Evolutionary conservation across 1,284 basidiomycete species (phyloP).

Genomic region (Agroathelia rolfsii): DNA sequence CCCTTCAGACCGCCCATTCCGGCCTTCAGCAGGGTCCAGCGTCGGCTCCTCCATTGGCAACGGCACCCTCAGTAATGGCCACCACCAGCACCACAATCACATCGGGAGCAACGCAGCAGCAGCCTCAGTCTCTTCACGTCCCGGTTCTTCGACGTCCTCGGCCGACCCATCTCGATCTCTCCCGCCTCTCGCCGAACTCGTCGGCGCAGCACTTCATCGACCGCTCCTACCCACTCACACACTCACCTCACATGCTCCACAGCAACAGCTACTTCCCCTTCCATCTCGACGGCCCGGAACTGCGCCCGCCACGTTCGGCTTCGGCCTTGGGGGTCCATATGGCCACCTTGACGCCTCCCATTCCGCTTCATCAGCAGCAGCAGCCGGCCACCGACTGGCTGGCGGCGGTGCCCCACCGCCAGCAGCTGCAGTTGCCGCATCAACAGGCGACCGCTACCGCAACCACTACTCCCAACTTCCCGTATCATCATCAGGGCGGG

Average conservation of each 20-base stretch:
- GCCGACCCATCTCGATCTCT: slow-evolving; percentile 36
- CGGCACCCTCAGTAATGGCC: slow-evolving; percentile 25
- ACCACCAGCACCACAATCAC: slow-evolving; percentile 31
- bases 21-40: slow-evolving; percentile 11
- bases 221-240: slow-evolving; percentile 8
- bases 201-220: slow-evolving; percentile 46
- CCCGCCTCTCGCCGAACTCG: slow-evolving; percentile 64
- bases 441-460: slow-evolving; percentile 19
- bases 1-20: slow-evolving; percentile 15
- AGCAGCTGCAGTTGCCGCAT: slow-evolving; percentile 17
- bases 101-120: slow-evolving; percentile 44
- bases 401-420: slow-evolving; percentile 25
- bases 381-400: too few relatives aligned
- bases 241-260: slow-evolving; percentile 22
- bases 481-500: slow-evolving; percentile 21
- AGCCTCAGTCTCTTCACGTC: slow-evolving; percentile 35
- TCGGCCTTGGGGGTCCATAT: too few relatives aligned
- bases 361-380: too few relatives aligned
- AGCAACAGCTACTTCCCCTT: slow-evolving; percentile 38
- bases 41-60: slow-evolving; percentile 36
- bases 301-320: slow-evolving; percentile 52
- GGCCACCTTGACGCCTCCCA: too few relatives aligned
- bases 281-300: slow-evolving; percentile 37
- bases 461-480: slow-evolving; percentile 22
- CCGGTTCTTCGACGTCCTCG: slow-evolving; percentile 31